A percentile compares a stretch with the other conserved stretches of the same genome.
These are phyloP conservation scores for Hypericum androsaemum DNA, from an alignment of 345 rosid species.

Conservation along the genomic window DNA sequence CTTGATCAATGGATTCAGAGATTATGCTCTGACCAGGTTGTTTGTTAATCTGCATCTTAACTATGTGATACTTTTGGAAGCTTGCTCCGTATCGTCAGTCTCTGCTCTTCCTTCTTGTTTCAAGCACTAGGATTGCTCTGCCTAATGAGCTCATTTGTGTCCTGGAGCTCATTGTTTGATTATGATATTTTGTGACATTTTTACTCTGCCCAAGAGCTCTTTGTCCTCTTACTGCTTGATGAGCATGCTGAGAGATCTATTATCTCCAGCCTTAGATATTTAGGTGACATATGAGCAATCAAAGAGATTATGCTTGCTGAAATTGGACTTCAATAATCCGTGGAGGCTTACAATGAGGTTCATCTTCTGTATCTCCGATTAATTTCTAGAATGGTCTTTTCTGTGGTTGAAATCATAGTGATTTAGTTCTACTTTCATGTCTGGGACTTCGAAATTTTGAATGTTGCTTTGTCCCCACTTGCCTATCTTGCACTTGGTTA, in stretches of 20 bases:
- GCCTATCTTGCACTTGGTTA: slow-evolving; percentile 5
- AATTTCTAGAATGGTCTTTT: not conserved
- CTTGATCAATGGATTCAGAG: slow-evolving; percentile 77
- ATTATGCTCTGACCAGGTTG: slow-evolving; percentile 93
- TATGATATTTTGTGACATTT: too few relatives aligned
- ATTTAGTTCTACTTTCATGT: not conserved
- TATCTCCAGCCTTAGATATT: too few relatives aligned
- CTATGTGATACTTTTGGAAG: not conserved
- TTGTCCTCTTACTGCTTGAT: too few relatives aligned
- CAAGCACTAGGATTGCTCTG: too few relatives aligned
- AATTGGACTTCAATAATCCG: not conserved
- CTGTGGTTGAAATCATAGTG: not conserved
- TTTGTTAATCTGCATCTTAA: not conserved
- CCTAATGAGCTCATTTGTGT: too few relatives aligned
- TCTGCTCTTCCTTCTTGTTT: too few relatives aligned
- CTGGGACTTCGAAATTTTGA: not conserved
- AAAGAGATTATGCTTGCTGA: not conserved
- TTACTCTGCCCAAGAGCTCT: too few relatives aligned
- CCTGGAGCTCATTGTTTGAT: too few relatives aligned
- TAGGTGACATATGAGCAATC: not conserved
- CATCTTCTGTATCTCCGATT: not conserved
- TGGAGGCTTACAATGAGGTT: not conserved
- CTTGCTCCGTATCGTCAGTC: too few relatives aligned
- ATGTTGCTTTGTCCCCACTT: not conserved
- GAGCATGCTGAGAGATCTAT: too few relatives aligned